Conservation (phyloP, 2,329 filamentous ascomycete species). For the Amylocarpus encephaloides region DNA sequence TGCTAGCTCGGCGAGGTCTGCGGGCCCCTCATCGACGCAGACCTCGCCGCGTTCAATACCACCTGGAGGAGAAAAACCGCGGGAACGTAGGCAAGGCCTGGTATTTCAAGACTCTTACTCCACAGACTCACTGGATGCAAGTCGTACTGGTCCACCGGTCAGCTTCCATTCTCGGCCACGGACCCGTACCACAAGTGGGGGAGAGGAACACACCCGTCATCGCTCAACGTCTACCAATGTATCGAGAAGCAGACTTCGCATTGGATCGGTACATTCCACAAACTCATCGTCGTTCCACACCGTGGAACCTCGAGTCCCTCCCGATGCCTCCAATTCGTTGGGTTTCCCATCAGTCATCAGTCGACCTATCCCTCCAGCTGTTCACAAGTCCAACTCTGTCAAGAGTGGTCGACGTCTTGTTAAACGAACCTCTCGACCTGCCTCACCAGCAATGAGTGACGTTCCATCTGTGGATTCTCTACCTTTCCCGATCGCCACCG, state of each 20-base stretch:
- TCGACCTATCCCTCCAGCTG: conserved; percentile 30
- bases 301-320: conserved; percentile 35
- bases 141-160: conserved; percentile 19
- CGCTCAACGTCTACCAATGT: conserved; percentile 35
- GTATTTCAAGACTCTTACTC: conserved; percentile 56
- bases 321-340: conserved; percentile 33
- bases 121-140: conserved; percentile 25
- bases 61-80: conserved; percentile 36
- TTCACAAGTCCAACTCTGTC: conserved; percentile 28
- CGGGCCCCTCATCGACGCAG: conserved; percentile 33
- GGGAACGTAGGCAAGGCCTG: conserved; percentile 47
- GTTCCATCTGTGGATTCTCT: conserved; percentile 55
- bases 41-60: conserved; percentile 44
- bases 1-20: conserved; percentile 16
- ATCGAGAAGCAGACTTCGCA: conserved; percentile 51
- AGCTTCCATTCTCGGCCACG: conserved; percentile 38
- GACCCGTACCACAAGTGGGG: conserved; percentile 36
- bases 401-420: conserved; percentile 47
- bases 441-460: conserved; percentile 46
- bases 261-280: conserved; percentile 65
- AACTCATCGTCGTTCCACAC: conserved; percentile 48
- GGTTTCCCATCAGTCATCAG: conserved; percentile 37
- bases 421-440: conserved; percentile 50
- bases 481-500: conserved; percentile 52
- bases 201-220: conserved; percentile 35